Evolutionary conservation across 1,139 yeast genomes (phyloP), one percentile per base, ranked within the genome.

Genomic region (Nakaseomyces nivariensis): DNA sequence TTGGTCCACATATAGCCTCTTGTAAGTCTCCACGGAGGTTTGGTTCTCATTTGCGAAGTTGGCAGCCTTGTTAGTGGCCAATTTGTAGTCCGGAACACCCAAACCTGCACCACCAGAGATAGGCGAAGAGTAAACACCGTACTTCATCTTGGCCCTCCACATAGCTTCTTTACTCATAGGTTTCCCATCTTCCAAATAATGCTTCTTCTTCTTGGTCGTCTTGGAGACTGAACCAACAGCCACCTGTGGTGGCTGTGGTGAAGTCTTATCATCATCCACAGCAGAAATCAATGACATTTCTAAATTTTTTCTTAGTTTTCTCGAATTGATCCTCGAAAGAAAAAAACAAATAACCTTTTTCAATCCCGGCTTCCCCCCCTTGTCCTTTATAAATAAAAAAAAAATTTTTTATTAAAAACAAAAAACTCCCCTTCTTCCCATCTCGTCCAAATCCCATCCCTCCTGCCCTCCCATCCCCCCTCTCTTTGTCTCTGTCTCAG

Each of bases 61-160:
- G 0, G 92, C 92, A 45, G 94, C 94, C 3, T 85, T 78, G 63
- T 82, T 89, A 10, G 87, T 78, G 33, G 89, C 89, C 48, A 51
- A 51, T 11, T 62, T 58, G 5, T 64, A 56, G 44, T 66, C 63
- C 5, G 67, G 76, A 50, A 86, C 92, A 11, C 97, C 96, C 3
- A 85, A 34, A 41, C 44, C 44, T 7, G 27, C 44, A 13, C 44
- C 44, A 9, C 44, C 44, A 9, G 44, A 41, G 44, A 41, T 41
- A 6, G 49, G 49, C 25, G 49, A 43, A 3, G 44, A 10, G 9
- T 43, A 43, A 78, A 73, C 49, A 78, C 72, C 67, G 38, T 81
- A 82, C 60, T 76, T 82, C 61, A 82, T 69, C 60, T 81, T 81
- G 54, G 85, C 88, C 57, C 79, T 82, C 67, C 85, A 85, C 53